Evolutionary conservation across 2,329 filamentous ascomycete species (phyloP).

Genomic region (Ophiostoma tasmaniense): DNA sequence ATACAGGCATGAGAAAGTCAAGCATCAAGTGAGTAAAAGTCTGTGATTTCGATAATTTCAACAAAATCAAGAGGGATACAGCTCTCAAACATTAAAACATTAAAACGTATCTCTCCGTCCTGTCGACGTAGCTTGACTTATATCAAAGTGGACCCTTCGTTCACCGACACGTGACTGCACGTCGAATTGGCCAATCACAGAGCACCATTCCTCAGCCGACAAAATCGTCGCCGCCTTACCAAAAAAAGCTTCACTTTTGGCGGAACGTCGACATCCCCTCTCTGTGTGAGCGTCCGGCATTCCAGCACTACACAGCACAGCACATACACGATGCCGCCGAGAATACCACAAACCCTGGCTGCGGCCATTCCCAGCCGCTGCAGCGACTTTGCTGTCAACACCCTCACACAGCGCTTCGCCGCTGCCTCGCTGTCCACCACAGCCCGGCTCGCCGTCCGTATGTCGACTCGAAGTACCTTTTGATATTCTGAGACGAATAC

Average conservation of each 20-base stretch:
- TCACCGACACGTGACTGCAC: neutral
- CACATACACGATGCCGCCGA: conserved; percentile 19
- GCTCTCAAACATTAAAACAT: too few species aligned
- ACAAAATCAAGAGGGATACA: too few species aligned
- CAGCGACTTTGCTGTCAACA: neutral
- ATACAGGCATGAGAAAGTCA: too few species aligned
- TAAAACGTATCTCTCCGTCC: too few species aligned
- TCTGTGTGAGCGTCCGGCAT: neutral
- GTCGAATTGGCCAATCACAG: neutral
- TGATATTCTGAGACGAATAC: too few species aligned
- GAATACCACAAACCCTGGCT: conserved; percentile 14
- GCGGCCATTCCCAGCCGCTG: conserved; percentile 5
- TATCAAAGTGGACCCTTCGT: neutral
- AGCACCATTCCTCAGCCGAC: neutral
- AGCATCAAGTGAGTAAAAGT: too few species aligned
- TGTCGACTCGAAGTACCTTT: too few species aligned
- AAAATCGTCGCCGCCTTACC: conserved; percentile 10
- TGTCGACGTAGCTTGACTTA: too few species aligned
- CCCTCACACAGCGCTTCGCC: conserved; percentile 15
- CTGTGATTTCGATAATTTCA: too few species aligned
- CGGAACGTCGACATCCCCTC: neutral
- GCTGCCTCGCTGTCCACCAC: conserved; percentile 16
- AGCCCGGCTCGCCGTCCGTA: conserved; percentile 13
- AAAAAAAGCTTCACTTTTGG: conserved; percentile 4
- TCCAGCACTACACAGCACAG: neutral